Evolutionary conservation across 2,329 filamentous ascomycete genomes (phyloP).

Genomic region (Conoideocrella luteorostrata): DNA sequence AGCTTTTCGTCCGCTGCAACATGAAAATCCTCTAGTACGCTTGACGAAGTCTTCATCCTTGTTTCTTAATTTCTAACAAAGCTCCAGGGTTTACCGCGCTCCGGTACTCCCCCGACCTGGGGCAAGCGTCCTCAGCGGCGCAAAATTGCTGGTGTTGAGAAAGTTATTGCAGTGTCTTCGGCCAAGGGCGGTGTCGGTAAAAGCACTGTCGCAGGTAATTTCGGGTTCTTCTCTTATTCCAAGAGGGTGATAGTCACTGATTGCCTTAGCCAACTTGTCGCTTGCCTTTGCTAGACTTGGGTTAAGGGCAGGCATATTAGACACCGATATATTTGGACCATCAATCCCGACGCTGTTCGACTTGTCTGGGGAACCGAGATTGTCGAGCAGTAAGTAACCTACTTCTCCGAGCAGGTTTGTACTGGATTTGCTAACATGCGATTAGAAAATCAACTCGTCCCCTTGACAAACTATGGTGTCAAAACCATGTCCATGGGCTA

Average conservation of each 20-base stretch:
- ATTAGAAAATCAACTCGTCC: constrained; percentile 71
- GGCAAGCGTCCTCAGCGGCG: constrained; percentile 75
- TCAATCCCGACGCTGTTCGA: constrained; percentile 88
- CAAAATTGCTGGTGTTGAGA: constrained; percentile 75
- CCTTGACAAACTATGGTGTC: constrained; percentile 87
- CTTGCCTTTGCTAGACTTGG: constrained; percentile 79
- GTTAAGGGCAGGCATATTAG: constrained; percentile 77
- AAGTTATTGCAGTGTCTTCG: constrained; percentile 93
- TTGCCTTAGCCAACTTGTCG: constrained; percentile 64
- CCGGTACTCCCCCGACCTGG: constrained; percentile 49
- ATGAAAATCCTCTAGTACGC: constrained; percentile 83
- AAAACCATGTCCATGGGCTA: constrained; percentile 99
- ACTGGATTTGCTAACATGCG: no score
- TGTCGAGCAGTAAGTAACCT: constrained; percentile 58
- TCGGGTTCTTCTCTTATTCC: background rate
- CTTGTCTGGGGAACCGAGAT: constrained; percentile 68
- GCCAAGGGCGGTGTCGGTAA: constrained; percentile 98
- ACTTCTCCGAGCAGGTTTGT: constrained; percentile 1
- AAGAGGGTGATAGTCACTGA: background rate
- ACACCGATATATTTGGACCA: constrained; percentile 95
- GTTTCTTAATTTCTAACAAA: background rate
- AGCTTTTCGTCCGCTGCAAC: constrained; percentile 30
- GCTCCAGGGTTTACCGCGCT: constrained; percentile 72
- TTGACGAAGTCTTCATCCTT: background rate
- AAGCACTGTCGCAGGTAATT: constrained; percentile 76